Evolutionary conservation across 768 basidiomycete species (phyloP), one percentile per base, ranked within the genome.

Genomic region (Hericium coralloides): DNA sequence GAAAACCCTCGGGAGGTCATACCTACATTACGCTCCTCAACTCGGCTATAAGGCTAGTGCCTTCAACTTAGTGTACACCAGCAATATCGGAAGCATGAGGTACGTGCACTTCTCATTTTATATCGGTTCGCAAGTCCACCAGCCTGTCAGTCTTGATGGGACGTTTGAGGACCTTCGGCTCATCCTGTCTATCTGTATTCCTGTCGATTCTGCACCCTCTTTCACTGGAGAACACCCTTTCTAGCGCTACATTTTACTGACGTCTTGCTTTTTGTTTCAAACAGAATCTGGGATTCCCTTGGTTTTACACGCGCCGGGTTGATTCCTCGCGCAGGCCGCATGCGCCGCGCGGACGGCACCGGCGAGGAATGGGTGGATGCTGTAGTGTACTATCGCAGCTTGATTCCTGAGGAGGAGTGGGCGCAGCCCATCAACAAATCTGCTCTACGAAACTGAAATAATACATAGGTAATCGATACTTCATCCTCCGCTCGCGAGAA

Each of bases 301-400:
- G 83, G 84, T 8, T 97, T 98, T 74, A 77, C 73, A 9, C 87
- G 87, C 63, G 87, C 83, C 2, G 93, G 92, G 0, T 69, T 79
- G 53, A 89, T 92, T 65, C 87, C 87, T 26, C 76, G 79, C 38
- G 88, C 86, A 2, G 95, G 95, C 2, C 76, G 86, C 49, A 72
- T 95, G 49, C 80, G 71, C 59, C 79, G 76, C 7, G 73, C 74
- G 49, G 85, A 89, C 62, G 92, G 87, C 0, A 66, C 72, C 5
- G 86, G 81, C 14, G 94, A 95, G 65, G 92, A 95, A 67, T 95
- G 83, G 63, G 84, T 94, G 8, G 93, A 97, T 66, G 92, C 94
- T 0, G 83, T 84, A 72, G 80, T 97, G 15, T 79, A 90, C 65
- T 92, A 89, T 73, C 92, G 87, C 73, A 81, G 78, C 59, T 93